phyloP scores from a whole-genome alignment of 163 green algal genomes.

The Scenedesmus sp. region DNA sequence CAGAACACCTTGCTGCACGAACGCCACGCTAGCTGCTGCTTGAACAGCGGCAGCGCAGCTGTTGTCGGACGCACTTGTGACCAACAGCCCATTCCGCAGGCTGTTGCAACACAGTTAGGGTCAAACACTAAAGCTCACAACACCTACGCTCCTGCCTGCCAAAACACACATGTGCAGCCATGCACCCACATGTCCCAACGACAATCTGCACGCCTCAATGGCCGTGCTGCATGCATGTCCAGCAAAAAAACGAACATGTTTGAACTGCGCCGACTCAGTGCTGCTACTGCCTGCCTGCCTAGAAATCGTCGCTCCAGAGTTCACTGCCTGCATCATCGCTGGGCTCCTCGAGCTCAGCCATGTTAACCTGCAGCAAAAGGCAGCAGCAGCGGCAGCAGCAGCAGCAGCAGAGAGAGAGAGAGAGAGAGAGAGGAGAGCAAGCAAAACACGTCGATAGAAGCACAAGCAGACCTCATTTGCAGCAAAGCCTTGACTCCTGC shows the following conservation, averaged over 20 bases:
- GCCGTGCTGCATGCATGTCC: too few relatives aligned
- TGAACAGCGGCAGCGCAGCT: neutral
- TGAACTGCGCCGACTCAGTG: too few relatives aligned
- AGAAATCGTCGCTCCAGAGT: conserved; percentile 91
- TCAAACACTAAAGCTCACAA: too few relatives aligned
- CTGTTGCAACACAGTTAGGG: neutral
- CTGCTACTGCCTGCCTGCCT: conserved; percentile 48
- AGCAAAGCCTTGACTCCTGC: too few relatives aligned
- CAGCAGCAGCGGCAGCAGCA: neutral
- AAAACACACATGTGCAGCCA: neutral
- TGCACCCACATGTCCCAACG: neutral
- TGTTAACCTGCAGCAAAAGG: conserved; percentile 81
- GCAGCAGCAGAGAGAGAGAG: too few relatives aligned
- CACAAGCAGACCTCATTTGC: neutral
- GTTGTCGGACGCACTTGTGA: neutral
- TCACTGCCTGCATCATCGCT: conserved; percentile 78
- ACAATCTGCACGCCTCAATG: neutral
- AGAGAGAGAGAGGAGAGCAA: neutral
- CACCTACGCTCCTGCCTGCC: too few relatives aligned
- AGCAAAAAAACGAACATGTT: too few relatives aligned
- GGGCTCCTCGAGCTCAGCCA: conserved; percentile 89
- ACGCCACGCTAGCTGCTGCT: neutral
- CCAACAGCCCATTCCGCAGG: neutral
- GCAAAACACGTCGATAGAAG: neutral
- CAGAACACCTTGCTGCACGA: neutral